Percentiles rank a stretch among this genome's conserved stretches.
These are phyloP conservation scores for Penicillium roqueforti DNA, from an alignment of 495 filamentous ascomycete genomes.

Conservation along the genomic window DNA sequence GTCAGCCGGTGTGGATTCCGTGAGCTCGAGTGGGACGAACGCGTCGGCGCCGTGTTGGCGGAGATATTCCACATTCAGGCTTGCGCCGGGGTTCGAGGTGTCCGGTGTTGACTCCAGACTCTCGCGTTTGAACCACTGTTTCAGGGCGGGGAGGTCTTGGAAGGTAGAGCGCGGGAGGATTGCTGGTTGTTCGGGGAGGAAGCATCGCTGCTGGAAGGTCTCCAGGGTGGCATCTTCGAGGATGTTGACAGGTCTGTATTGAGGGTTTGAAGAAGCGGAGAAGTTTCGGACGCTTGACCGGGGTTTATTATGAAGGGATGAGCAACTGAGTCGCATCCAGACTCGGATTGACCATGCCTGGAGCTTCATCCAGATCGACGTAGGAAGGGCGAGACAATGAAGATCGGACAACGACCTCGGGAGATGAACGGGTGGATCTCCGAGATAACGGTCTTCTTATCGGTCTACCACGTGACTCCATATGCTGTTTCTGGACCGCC, in stretches of 20 bases:
- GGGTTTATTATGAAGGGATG: not conserved
- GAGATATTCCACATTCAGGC: slow-evolving; percentile 50
- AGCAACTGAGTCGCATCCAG: slow-evolving; percentile 6
- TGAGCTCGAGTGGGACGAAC: slow-evolving; percentile 58
- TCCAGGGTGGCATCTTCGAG: slow-evolving; percentile 31
- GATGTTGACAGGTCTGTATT: slow-evolving; percentile 30
- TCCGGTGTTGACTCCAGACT: not conserved
- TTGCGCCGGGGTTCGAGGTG: slow-evolving; percentile 2
- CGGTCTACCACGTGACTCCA: no score
- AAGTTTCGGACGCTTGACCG: slow-evolving; percentile 7
- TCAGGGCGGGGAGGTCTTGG: slow-evolving; percentile 44
- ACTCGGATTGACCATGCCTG: slow-evolving; percentile 23
- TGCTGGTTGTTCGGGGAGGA: slow-evolving; percentile 43
- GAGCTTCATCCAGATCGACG: slow-evolving; percentile 28
- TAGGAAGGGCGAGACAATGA: not conserved
- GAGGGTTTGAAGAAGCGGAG: slow-evolving; percentile 17
- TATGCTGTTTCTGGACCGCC: no score
- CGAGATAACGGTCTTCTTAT: no score
- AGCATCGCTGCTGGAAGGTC: slow-evolving; percentile 47
- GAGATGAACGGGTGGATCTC: no score
- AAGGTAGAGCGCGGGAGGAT: slow-evolving; percentile 47
- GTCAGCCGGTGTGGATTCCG: slow-evolving; percentile 16
- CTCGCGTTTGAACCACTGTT: slow-evolving; percentile 49
- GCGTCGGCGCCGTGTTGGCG: slow-evolving; percentile 41
- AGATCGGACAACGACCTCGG: not conserved